Evolutionary conservation across 129 eudicot genomes (phyloP).

Genomic region (Helianthus annuus): HanXRQr2.0-SUNRISE NC_035441.2:41663027-41663526

Average conservation of each 20-base stretch:
- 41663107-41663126: background rate
- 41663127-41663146: background rate
- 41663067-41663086: too few species aligned
- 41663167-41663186: background rate
- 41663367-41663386: too few species aligned
- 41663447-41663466: background rate
- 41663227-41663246: background rate
- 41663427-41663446: background rate
- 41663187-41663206: background rate
- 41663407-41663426: too few species aligned
- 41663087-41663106: too few species aligned
- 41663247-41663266: too few species aligned
- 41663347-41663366: too few species aligned
- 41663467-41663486: background rate
- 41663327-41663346: background rate
- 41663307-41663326: background rate
- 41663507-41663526: background rate
- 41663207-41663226: background rate
- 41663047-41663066: background rate
- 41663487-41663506: background rate
- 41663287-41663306: background rate
- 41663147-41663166: background rate
- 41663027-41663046: background rate
- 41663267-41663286: background rate
- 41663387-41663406: too few species aligned